Conservation (phyloP, 805 yeast species). For the Kazachstania bromeliacearum region DNA sequence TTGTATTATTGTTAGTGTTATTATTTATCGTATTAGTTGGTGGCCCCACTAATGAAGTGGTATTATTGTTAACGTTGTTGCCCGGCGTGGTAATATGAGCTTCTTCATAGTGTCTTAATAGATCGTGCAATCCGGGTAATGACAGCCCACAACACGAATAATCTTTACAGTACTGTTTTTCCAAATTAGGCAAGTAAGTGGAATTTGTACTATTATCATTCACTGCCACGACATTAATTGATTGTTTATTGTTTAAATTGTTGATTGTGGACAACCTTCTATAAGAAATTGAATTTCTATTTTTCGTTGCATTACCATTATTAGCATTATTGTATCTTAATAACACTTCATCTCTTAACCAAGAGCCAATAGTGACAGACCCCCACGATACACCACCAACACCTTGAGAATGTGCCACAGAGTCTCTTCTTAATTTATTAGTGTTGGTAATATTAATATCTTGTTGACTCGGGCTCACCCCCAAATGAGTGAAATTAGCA, state of each 20-base stretch:
- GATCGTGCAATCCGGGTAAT: slow-evolving; percentile 87
- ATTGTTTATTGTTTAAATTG: neutral
- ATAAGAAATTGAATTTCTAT: slow-evolving; percentile 6
- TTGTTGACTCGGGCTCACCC: neutral
- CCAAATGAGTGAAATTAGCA: neutral
- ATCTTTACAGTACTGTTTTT: slow-evolving; percentile 93
- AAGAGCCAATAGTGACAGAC: slow-evolving; percentile 84
- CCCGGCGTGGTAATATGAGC: slow-evolving; percentile 64
- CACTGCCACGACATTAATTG: neutral
- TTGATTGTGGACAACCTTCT: slow-evolving; percentile 11
- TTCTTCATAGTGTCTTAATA: slow-evolving; percentile 91
- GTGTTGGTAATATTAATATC: neutral
- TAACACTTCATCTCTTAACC: slow-evolving; percentile 91
- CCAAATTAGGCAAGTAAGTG: slow-evolving; percentile 82
- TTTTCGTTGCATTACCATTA: neutral
- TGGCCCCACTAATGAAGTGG: slow-evolving; percentile 5
- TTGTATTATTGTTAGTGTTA: neutral
- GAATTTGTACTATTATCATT: neutral
- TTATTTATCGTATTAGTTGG: slow-evolving; percentile 1
- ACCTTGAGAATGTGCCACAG: slow-evolving; percentile 92
- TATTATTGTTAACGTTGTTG: slow-evolving; percentile 1
- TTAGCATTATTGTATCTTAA: slow-evolving; percentile 30
- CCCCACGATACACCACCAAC: slow-evolving; percentile 99
- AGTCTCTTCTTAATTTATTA: slow-evolving; percentile 44
- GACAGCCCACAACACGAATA: slow-evolving; percentile 92